Conservation (phyloP, 352 stramenopile species). For the Globisporangium emineosum region DNA sequence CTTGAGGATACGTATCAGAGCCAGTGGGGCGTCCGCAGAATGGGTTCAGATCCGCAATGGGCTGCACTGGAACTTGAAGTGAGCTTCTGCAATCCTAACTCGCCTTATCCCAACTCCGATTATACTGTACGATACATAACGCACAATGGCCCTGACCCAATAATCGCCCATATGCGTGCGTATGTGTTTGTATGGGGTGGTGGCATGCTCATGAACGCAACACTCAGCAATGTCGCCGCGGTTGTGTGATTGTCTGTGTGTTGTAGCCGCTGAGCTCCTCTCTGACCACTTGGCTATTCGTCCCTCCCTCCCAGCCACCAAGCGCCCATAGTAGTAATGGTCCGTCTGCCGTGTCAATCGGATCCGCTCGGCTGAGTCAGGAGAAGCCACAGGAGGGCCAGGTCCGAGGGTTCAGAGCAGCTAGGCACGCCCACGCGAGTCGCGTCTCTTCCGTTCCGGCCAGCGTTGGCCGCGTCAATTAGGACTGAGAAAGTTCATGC, state of each 20-base stretch:
- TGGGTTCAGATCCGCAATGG: slow-evolving; percentile 7
- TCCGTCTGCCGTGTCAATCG: background rate
- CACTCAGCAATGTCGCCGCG: background rate
- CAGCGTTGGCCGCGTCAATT: background rate
- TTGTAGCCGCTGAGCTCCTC: background rate
- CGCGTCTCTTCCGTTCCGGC: background rate
- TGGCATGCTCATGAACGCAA: background rate
- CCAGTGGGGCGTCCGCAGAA: background rate
- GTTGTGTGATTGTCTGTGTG: background rate
- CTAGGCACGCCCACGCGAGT: slow-evolving; percentile 2
- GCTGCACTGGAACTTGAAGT: slow-evolving; percentile 7
- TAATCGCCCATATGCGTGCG: background rate
- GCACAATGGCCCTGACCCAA: background rate
- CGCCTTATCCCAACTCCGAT: background rate
- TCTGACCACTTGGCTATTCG: background rate
- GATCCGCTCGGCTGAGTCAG: background rate
- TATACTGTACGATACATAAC: background rate
- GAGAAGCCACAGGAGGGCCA: background rate
- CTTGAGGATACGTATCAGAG: background rate
- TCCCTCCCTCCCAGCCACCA: background rate
- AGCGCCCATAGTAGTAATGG: background rate
- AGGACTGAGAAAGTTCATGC: background rate
- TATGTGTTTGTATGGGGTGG: background rate
- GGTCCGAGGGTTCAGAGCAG: slow-evolving; percentile 4
- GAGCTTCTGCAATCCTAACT: background rate